Percentiles rank a stretch among this genome's conserved stretches.
Conservation (phyloP, 192 early-diverging fungal genomes). For the Fimicolochytrium jonesii region DNA sequence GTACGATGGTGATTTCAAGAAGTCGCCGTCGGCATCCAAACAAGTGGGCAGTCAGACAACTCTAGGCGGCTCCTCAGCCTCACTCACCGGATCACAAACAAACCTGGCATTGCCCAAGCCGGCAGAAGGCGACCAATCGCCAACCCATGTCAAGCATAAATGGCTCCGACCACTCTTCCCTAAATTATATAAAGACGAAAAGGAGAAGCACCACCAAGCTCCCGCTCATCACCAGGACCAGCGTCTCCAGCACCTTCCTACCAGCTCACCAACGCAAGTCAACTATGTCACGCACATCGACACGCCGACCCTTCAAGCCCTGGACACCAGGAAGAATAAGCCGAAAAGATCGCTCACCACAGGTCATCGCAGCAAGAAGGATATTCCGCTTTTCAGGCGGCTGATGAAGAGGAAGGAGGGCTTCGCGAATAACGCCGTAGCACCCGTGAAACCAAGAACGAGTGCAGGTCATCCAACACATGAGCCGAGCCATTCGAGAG, state of each 20-base stretch:
- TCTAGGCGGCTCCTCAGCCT: neutral
- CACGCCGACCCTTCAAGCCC: neutral
- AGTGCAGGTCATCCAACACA: too few relatives aligned
- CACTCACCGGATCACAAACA: neutral
- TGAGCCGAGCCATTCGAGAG: too few relatives aligned
- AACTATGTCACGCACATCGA: neutral
- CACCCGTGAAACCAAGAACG: too few relatives aligned
- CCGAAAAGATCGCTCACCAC: too few relatives aligned
- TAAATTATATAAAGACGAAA: neutral
- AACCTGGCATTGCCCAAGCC: conserved; percentile 1
- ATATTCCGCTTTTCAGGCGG: neutral
- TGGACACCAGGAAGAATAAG: neutral
- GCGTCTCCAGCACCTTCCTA: too few relatives aligned
- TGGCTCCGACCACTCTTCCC: conserved; percentile 2
- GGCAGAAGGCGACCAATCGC: neutral
- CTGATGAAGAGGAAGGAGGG: neutral
- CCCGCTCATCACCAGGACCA: too few relatives aligned
- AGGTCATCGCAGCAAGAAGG: neutral
- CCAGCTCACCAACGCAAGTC: neutral
- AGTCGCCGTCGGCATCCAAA: too few relatives aligned
- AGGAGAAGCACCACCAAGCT: neutral
- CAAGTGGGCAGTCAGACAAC: neutral
- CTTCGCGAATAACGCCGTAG: too few relatives aligned
- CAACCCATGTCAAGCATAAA: neutral
- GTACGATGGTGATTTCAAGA: neutral